phyloP scores from a whole-genome alignment of 352 stramenopile genomes.

The Saprolegnia parasitica region DNA sequence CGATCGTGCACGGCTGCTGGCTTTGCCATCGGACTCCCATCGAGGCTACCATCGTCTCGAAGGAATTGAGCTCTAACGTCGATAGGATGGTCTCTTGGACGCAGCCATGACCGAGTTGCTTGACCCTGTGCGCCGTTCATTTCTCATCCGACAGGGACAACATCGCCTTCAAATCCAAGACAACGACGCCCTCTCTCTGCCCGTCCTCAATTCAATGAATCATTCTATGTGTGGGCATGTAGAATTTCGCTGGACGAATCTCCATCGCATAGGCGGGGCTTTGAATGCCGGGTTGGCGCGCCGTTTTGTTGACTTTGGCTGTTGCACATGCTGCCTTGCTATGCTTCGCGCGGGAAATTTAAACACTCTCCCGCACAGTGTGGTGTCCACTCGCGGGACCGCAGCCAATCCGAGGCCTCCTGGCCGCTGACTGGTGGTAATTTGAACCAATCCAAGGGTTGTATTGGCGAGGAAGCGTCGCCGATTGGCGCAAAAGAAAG shows the following conservation, averaged over 20 bases:
- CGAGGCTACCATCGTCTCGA: too few species aligned
- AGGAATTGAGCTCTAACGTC: too few species aligned
- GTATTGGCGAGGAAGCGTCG: background rate
- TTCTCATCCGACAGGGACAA: background rate
- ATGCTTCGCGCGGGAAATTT: background rate
- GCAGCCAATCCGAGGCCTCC: background rate
- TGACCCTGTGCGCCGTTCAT: too few species aligned
- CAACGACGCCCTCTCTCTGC: too few species aligned
- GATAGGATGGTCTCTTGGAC: too few species aligned
- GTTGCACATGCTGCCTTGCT: constrained; percentile 1
- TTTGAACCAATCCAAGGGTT: background rate
- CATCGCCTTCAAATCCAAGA: background rate
- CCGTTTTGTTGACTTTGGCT: background rate
- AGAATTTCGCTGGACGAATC: too few species aligned
- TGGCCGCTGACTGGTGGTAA: background rate
- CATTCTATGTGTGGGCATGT: too few species aligned
- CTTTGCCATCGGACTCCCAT: too few species aligned
- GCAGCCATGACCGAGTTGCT: too few species aligned
- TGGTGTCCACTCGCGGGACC: background rate
- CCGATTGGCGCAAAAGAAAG: constrained; percentile 21
- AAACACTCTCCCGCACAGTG: background rate
- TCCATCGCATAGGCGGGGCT: background rate
- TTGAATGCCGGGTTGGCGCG: background rate
- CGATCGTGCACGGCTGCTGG: too few species aligned
- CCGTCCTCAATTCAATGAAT: too few species aligned